These are phyloP conservation scores for Fraxinus baroniana DNA, from an alignment of 305 asterid species.

Conservation along the genomic window DNA sequence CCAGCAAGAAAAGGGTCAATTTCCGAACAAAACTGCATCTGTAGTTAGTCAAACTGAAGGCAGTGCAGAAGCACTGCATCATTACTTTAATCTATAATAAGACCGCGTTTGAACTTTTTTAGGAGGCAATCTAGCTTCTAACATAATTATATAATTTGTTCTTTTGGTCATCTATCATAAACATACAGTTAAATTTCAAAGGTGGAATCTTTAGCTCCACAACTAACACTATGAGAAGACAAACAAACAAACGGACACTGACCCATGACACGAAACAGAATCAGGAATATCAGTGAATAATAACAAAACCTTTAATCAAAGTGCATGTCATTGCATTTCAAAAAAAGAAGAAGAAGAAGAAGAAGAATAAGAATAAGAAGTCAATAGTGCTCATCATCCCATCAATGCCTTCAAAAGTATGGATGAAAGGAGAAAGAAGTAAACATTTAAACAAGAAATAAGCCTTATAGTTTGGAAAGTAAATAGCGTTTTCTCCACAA, in stretches of 20 bases:
- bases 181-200: slow-evolving; percentile 25
- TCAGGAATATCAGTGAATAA: slow-evolving; percentile 13
- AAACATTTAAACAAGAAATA: slow-evolving; percentile 24
- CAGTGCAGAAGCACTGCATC: slow-evolving; percentile 84
- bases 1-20: slow-evolving; percentile 99
- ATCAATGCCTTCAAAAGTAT: slow-evolving; percentile 23
- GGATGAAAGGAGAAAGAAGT: slow-evolving; percentile 9
- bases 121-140: slow-evolving; percentile 45
- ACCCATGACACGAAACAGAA: slow-evolving; percentile 22
- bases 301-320: slow-evolving; percentile 11
- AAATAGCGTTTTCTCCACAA: slow-evolving; percentile 26
- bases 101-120: slow-evolving; percentile 39
- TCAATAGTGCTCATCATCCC: slow-evolving; percentile 12
- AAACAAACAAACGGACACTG: not conserved
- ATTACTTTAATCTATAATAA: slow-evolving; percentile 66
- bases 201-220: slow-evolving; percentile 27
- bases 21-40: slow-evolving; percentile 90
- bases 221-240: slow-evolving; percentile 24
- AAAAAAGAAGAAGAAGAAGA: not conserved
- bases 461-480: slow-evolving; percentile 10
- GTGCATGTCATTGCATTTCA: slow-evolving; percentile 29
- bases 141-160: slow-evolving; percentile 29
- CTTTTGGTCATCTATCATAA: slow-evolving; percentile 29
- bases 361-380: slow-evolving; percentile 13
- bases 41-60: slow-evolving; percentile 82